Base-by-base conservation (phyloP, 345 rosid genomes). In the Populus davidiana region DNA sequence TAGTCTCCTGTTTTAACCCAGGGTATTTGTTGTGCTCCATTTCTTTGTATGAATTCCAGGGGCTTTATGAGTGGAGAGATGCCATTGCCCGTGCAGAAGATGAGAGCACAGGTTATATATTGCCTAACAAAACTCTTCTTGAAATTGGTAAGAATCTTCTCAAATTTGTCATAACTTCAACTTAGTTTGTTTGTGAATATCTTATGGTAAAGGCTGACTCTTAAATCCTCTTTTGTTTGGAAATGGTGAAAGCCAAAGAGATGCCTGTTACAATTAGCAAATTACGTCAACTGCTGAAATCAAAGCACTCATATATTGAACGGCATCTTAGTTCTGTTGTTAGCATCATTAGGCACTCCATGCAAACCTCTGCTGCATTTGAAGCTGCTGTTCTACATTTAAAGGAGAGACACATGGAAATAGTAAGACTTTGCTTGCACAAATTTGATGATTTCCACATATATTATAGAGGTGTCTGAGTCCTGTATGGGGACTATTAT, bases 91-190 rank as follows among this genome's bases (percentile, higher is more conserved):
- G 98, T 61, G 79, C 83, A 67, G 92, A 92, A 75, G 99, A 95
- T 78, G 99, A 95, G 83, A 92, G 99, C 86, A 93, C 98, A 8
- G 97, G 99, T 47, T 95, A 84, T 82, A 83, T 94, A 72, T 81
- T 95, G 81, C 96, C 99, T 29, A 95, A 95, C 82, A 95, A 86
- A 86, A 86, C 84, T 75, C 94, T 95, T 78, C 85, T 95, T 84
- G 94, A 91, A 77, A 86, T 95, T 52, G 99, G 99, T 93, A 86
- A 61, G 80, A 47, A 72, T 74, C 74, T 72, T 29, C 67, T 74
- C 20, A 16, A 20, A 56, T 29, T 73, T 43, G 8, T 21, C 38
- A 39, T 50, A 36, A 29, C 6, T 80, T 69, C 2, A 52, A n/a
- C 23, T 39, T 29, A 17, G 27, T 3, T 31, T 13, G 31, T 12